phyloP scores from a whole-genome alignment of 108 stramenopile genomes.

The Pseudonitzschia delicatissima region DNA sequence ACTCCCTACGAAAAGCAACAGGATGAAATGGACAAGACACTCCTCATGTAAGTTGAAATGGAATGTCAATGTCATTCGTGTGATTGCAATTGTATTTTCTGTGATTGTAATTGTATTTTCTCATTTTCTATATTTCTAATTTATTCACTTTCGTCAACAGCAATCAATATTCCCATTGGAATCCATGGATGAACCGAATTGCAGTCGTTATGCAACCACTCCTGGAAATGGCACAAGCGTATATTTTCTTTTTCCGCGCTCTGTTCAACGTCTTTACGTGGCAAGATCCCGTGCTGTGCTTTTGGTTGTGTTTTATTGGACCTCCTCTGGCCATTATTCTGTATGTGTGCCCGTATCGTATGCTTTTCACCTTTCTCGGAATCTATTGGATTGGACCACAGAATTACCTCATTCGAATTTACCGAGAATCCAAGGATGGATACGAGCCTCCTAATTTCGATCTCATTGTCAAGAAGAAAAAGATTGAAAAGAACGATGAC shows the following conservation, averaged over 20 bases:
- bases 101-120: background rate
- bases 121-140: background rate
- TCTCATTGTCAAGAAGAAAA: conserved; percentile 25
- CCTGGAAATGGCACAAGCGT: conserved; percentile 31
- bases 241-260: conserved; percentile 38
- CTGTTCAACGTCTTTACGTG: conserved; percentile 69
- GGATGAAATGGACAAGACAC: conserved; percentile 41
- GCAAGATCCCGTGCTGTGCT: conserved; percentile 68
- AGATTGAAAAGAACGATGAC: conserved; percentile 22
- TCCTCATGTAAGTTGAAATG: conserved; percentile 14
- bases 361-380: conserved; percentile 44
- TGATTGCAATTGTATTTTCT: background rate
- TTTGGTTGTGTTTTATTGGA: conserved; percentile 48
- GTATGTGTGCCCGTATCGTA: conserved; percentile 61
- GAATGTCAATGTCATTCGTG: background rate
- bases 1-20: conserved; percentile 27
- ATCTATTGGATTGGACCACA: conserved; percentile 58
- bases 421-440: conserved; percentile 21
- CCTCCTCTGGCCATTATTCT: conserved; percentile 35
- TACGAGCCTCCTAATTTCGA: conserved; percentile 34
- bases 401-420: conserved; percentile 28
- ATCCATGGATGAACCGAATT: conserved; percentile 49
- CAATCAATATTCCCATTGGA: conserved; percentile 44
- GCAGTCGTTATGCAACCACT: conserved; percentile 40
- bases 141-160: conserved; percentile 4